phyloP scores from a whole-genome alignment of 257 asterid species.

The Plantago elongata region DNA sequence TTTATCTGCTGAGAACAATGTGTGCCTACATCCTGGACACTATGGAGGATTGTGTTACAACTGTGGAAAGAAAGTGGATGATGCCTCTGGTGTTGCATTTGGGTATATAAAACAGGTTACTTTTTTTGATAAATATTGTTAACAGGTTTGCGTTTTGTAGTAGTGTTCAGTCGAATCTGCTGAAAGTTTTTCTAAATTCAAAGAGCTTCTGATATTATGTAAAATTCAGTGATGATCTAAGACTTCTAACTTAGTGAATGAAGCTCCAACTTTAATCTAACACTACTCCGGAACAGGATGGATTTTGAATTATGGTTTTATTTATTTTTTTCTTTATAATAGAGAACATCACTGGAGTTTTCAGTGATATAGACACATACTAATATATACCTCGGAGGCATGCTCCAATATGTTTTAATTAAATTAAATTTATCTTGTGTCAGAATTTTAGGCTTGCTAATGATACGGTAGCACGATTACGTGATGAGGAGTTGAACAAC shows the following conservation, averaged over 20 bases:
- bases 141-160: background rate
- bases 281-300: no score
- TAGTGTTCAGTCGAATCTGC: background rate
- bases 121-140: constrained; percentile 11
- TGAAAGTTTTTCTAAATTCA: background rate
- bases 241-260: no score
- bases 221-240: no score
- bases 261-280: no score
- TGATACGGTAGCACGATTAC: constrained; percentile 62
- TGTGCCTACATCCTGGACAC: constrained; percentile 75
- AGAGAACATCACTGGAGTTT: no score
- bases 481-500: constrained; percentile 60
- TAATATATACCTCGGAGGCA: no score
- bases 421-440: constrained; percentile 13
- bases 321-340: no score
- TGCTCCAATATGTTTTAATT: background rate
- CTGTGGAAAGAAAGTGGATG: constrained; percentile 65
- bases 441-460: constrained; percentile 70
- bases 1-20: constrained; percentile 25
- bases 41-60: constrained; percentile 76
- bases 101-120: constrained; percentile 80
- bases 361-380: no score
- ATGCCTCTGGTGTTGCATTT: constrained; percentile 71
- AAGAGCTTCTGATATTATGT: no score
- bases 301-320: no score